Evolutionary conservation across 2,329 filamentous ascomycete genomes (phyloP), one percentile per base, ranked within the genome.

Genomic region (Magnaporthiopsis incrustans): DNA sequence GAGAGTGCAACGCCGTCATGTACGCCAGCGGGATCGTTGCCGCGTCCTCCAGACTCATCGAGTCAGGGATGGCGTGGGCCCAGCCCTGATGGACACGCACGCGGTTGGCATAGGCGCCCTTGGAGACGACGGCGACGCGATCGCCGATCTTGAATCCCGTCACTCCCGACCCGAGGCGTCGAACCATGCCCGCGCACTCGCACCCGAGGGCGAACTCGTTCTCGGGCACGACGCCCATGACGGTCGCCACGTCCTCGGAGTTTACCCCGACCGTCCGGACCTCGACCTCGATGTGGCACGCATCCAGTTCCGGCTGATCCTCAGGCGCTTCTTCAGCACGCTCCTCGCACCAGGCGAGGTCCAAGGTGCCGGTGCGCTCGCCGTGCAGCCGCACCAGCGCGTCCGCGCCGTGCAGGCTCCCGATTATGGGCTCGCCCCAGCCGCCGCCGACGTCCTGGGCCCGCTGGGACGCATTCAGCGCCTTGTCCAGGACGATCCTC

Each of bases 181-280:
- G 14, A 71, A 63, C 12, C 70, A 5, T 30, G 27, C 27, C 72
- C 14, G 70, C 67, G 11, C 67, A 69, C 65, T 78, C 77, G 15
- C 70, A 66, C 18, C 71, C 72, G 0, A 73, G 27, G 27, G 27
- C 27, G 27, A 30, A 66, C 4, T 53, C 64, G n/a, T 66, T 63
- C 32, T 60, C 56, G 59, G 65, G 64, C 26, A 70, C 64, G 33
- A 67, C 64, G 27, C 68, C 68, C 67, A 70, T 68, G 7, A 74
- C 71, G n/a, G 73, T 69, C 59, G 77, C 68, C 11, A 77, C 71
- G 67, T 79, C 77, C 30, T 67, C 67, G 64, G 75, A 76, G 64
- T 77, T 77, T 22, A 77, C 53, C 12, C 74, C 75, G 14, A 67
- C 65, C 1, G 74, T 72, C 58, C 69, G 66, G 2, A 71, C 64